Evolutionary conservation across 1,139 yeast genomes (phyloP), one percentile per base, ranked within the genome.

Genomic region (Blastobotrys persicus): DNA sequence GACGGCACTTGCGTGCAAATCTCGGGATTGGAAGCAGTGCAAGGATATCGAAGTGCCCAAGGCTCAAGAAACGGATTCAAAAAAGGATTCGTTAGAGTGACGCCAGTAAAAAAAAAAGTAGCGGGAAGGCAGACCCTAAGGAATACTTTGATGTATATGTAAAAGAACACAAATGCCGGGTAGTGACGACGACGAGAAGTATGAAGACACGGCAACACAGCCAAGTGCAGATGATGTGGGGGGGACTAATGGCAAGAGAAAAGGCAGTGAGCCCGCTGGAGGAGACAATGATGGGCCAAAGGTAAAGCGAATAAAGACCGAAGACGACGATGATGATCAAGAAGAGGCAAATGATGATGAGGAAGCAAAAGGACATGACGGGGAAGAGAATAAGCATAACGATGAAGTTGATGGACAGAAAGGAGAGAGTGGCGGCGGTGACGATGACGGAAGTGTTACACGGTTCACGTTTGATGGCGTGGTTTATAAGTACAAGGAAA

Each of bases 401-500:
- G 62, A 61, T 47, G 59, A 43, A 47, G 64, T 62, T 6, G 59
- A 53, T 12, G 65, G 55, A 1, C 61, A 55, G 12, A 53, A 55
- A 16, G 57, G 48, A 11, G 58, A 60, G 1, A 61, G 62, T 49
- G 65, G 51, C 0, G 65, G 51, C 0, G 59, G 51, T 2, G 58
- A 54, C 16, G 67, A 59, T 3, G 63, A 59, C 33, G 58, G 55
- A 4, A 66, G 65, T 28, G 60, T 58, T 7, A 54, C 61, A 12
- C 43, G 73, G 13, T 82, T 81, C 60, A 75, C 73, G 47, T 82
- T 81, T 61, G 95, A 88, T 62, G 96, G 96, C 1, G 80, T 79
- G n/a, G 76, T 78, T 50, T 89, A 91, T 65, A 81, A 88, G 23
- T 91, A 86, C 69, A 87, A 85, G 61, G 98, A 92, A 66, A 75